Percentiles rank a stretch among this genome's conserved stretches.
Conservation (phyloP, 352 stramenopile species). For the Phytopythium boreale region DNA sequence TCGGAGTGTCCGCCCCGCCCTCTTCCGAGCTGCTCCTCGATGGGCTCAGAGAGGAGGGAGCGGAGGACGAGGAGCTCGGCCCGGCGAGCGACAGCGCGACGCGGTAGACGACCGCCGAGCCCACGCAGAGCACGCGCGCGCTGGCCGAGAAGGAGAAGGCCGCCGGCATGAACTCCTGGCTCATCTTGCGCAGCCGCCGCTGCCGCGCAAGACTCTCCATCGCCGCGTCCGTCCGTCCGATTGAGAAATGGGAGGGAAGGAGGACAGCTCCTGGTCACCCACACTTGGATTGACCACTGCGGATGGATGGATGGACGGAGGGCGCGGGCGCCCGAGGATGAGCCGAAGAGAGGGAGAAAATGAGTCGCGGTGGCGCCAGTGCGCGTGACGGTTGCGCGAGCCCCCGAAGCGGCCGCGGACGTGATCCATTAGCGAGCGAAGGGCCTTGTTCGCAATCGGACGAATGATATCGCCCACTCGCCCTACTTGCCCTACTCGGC, state of each 20-base stretch:
- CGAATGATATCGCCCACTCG: not conserved
- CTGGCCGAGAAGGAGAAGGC: conserved; percentile 44
- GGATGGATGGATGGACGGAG: not conserved
- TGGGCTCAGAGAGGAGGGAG: not conserved
- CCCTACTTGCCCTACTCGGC: not conserved
- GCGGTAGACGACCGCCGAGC: conserved; percentile 50
- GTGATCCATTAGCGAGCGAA: too few species aligned
- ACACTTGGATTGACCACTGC: too few species aligned
- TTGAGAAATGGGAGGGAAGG: not conserved
- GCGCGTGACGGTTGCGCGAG: not conserved
- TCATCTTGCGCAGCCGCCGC: conserved; percentile 59
- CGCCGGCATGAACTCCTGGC: conserved; percentile 46
- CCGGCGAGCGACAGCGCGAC: conserved; percentile 38
- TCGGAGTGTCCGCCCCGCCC: conserved; percentile 15
- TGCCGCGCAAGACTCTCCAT: conserved; percentile 12
- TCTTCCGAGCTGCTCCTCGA: conserved; percentile 13
- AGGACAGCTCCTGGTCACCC: too few species aligned
- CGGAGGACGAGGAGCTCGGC: conserved; percentile 7
- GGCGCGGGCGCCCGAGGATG: not conserved
- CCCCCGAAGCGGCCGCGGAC: not conserved
- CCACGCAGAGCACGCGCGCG: conserved; percentile 51
- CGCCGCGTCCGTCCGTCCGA: not conserved
- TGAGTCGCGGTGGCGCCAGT: not conserved
- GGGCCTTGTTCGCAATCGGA: not conserved
- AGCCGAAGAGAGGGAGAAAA: not conserved